Conservation (phyloP, 1,284 basidiomycete genomes). For the Trametes versicolor region DNA sequence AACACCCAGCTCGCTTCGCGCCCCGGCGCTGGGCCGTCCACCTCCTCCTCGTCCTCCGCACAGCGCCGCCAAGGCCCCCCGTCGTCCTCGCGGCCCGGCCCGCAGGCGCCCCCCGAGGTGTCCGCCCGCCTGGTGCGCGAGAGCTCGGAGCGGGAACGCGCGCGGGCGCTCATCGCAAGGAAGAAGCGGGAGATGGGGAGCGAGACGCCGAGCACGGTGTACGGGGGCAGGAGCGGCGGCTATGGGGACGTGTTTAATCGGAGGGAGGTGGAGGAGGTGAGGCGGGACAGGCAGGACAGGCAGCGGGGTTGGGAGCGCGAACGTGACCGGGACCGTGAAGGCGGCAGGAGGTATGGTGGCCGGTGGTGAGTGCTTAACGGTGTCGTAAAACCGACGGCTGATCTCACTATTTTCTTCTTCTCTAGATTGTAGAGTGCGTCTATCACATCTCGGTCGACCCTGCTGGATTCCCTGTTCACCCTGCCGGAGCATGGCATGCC, state of each 20-base stretch:
- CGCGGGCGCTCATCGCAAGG: constrained; percentile 70
- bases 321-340: constrained; percentile 6
- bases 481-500: too few species aligned
- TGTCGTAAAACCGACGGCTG: background rate
- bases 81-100: constrained; percentile 19
- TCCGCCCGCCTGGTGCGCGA: constrained; percentile 74
- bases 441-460: too few species aligned
- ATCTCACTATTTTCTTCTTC: background rate
- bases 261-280: constrained; percentile 75
- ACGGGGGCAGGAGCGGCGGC: constrained; percentile 59
- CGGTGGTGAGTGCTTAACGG: constrained; percentile 9
- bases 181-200: constrained; percentile 70
- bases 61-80: constrained; percentile 13
- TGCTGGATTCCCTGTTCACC: too few species aligned
- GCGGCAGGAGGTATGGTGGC: constrained; percentile 1
- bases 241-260: constrained; percentile 80
- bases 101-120: constrained; percentile 50
- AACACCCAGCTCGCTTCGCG: constrained; percentile 67
- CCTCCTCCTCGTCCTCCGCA: constrained; percentile 39
- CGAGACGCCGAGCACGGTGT: constrained; percentile 75
- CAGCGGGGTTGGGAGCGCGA: constrained; percentile 35
- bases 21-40: constrained; percentile 23
- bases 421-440: background rate
- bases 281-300: constrained; percentile 39
- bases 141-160: constrained; percentile 76